Base-by-base conservation (phyloP, 352 stramenopile genomes). In the Pythium guiyangense region DNA sequence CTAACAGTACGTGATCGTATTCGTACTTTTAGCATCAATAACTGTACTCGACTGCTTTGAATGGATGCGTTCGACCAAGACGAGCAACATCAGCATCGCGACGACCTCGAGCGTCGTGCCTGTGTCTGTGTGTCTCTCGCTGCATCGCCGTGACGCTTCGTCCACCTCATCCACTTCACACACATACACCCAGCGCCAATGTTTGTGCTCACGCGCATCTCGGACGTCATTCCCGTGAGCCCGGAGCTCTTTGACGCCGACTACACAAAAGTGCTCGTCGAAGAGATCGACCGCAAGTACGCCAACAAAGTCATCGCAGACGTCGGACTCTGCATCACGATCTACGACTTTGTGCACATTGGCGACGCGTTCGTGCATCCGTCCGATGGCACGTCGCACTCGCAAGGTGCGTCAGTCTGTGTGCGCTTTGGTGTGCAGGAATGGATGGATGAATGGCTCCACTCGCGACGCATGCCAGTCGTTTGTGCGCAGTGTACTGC, bases 251-350 rank as follows among this genome's bases (percentile, higher is more conserved):
- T 92, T 56, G 77, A 88, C 52, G 70, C 79, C 59, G 79, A 94
- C 69, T 92, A 90, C 71, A 82, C 77, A 60, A 85, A 92, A 56
- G 84, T 93, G 44, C 66, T 96, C 47, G 69, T 92, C 20, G 84
- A 96, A 67, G 86, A 96, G 69, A 90, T 96, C 57, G 84, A 96
- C 67, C 79, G 79, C 62, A 96, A 96, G 70, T 96, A 94, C 59
- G 84, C 84, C 31, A 96, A 96, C 75, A 96, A 96, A 57, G 84
- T 96, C 15, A 77, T 96, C 35, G 75, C 85, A 4, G 85, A 94
- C 63, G 86, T 94, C 47, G 86, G 86, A 31, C 81, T 96, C 49
- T 96, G 86, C 60, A 76, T 96, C 47, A 90, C 84, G 42, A 81
- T 94, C 62, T 94, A 94, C 70, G 86, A 96, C 69, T 94, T 96